Evolutionary conservation across 768 basidiomycete genomes (phyloP), one percentile per base, ranked within the genome.

Genomic region (Suillus brevipes): DNA sequence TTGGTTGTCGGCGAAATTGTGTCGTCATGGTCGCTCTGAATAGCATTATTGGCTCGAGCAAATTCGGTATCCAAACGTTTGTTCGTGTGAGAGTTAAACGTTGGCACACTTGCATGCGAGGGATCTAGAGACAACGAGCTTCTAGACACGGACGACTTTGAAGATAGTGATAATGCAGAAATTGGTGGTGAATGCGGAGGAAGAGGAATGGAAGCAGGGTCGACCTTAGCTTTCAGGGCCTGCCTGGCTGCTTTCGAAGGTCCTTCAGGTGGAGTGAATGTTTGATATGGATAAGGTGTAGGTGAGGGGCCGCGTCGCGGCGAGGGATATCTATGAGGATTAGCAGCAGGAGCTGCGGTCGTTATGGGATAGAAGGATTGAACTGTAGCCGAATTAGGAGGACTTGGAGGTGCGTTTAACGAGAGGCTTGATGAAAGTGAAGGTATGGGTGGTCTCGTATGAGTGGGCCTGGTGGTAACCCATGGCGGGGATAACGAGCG

Each of bases 151-250:
- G 89, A 90, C 2, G 90, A 92, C n/a, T 79, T 85, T 4, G 91
- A 92, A n/a, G 91, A 92, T 69, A 88, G 84, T 1, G 91, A 94
- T 18, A 92, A 68, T 0, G 87, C 80, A 25, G 91, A 93, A 36
- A 82, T 78, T 1, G 91, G 88, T 16, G 91, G 91, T 2, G 91
- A 92, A 65, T 87, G 80, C 2, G 89, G 85, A 4, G 89, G 87
- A 5, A 88, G 75, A n/a, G 88, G 87, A 64, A 88, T 82, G 1
- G 79, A 77, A 18, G 80, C 70, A 10, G 87, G 85, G 67, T 89
- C 89, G 36, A 86, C 81, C 67, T 80, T 86, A 37, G 73, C 49
- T 6, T 65, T 56, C 18, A 68, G 37, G 4, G 18, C 38, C 60
- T 66, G 77, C 55, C 67, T 68, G 31, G 67, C 50, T 25, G 67